Conservation (phyloP, 2,329 filamentous ascomycete genomes). For the Ophiostoma australiae region DNA sequence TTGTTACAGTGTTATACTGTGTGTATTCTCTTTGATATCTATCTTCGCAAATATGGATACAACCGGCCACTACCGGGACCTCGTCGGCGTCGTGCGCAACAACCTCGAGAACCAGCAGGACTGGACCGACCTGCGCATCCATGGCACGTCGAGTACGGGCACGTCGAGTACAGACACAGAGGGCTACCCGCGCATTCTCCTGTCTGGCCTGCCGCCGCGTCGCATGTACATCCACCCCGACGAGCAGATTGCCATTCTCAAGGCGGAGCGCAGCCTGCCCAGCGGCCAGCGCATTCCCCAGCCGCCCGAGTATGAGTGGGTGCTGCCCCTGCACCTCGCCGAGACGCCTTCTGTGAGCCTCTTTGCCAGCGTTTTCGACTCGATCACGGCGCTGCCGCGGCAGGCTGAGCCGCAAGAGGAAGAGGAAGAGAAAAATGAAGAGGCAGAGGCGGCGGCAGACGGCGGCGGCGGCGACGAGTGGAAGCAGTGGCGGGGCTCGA, state of each 20-base stretch:
- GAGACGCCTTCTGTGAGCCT: constrained; percentile 66
- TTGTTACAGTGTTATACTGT: neutral
- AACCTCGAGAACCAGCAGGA: constrained; percentile 72
- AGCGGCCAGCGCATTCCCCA: constrained; percentile 44
- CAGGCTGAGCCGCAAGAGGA: constrained; percentile 27
- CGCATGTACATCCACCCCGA: constrained; percentile 76
- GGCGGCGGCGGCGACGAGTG: constrained; percentile 31
- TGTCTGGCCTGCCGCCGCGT: constrained; percentile 68
- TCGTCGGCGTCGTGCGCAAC: constrained; percentile 58
- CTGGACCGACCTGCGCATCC: constrained; percentile 59
- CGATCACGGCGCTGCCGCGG: constrained; percentile 45
- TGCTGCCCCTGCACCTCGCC: constrained; percentile 65
- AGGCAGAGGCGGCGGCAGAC: too few species aligned
- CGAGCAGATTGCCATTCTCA: constrained; percentile 70
- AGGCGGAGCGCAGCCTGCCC: constrained; percentile 49
- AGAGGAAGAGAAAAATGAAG: constrained; percentile 26
- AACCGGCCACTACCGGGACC: constrained; percentile 32
- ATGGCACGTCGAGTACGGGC: constrained; percentile 30
- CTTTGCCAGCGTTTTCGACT: constrained; percentile 67
- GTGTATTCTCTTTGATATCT: neutral
- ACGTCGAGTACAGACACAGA: constrained; percentile 32
- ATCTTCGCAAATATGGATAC: neutral
- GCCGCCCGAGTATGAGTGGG: constrained; percentile 64
- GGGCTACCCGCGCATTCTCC: constrained; percentile 53
- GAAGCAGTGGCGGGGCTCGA: constrained; percentile 42